A percentile compares a stretch with the other conserved stretches of the same genome.
Evolutionary conservation across 257 asterid genomes (phyloP).

Genomic region (Solanum medicagineum): DNA sequence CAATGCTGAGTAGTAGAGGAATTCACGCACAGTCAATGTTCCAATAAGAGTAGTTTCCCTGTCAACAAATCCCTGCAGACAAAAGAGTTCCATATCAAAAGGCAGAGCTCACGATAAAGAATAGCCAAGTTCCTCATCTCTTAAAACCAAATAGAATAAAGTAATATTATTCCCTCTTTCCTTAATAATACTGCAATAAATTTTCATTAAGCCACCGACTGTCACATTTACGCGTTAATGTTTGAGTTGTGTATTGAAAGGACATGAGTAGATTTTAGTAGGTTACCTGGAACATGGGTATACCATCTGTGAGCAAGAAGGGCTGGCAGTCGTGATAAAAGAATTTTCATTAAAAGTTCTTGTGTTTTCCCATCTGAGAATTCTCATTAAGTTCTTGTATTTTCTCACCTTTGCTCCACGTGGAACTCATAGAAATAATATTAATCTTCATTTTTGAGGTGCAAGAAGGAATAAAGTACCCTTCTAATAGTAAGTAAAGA

Average conservation of each 20-base stretch:
- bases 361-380: background rate
- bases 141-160: background rate
- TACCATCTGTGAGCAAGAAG: background rate
- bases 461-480: background rate
- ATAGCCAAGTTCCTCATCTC: background rate
- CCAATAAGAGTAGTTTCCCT: slow-evolving; percentile 88
- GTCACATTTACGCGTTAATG: background rate
- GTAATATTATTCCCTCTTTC: background rate
- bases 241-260: background rate
- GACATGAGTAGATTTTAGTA: background rate
- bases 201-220: background rate
- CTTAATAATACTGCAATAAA: background rate
- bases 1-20: slow-evolving; percentile 89
- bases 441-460: background rate
- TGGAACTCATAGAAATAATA: background rate
- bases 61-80: slow-evolving; percentile 75
- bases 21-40: slow-evolving; percentile 97
- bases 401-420: background rate
- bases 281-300: background rate
- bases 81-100: slow-evolving; percentile 4
- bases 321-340: background rate
- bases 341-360: background rate
- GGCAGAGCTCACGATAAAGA: background rate
- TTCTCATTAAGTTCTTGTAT: background rate
- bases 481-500: background rate